A percentile compares a stretch with the other conserved stretches of the same genome.
Evolutionary conservation across 116 monocot species (phyloP).

Genomic region (Zostera marina): DNA sequence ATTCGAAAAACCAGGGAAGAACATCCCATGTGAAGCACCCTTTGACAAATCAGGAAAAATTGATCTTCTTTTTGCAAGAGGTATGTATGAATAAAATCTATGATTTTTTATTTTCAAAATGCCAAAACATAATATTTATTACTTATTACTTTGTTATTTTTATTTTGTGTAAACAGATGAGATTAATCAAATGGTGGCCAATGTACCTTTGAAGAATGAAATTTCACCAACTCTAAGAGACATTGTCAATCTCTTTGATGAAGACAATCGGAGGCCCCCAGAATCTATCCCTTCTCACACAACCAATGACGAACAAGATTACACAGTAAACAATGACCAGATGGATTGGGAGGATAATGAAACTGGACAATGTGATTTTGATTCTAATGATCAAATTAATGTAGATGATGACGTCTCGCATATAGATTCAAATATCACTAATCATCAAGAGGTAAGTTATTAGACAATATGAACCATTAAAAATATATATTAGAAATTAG

Average conservation of each 20-base stretch:
- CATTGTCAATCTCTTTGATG: slow-evolving; percentile 62
- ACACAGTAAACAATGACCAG: slow-evolving; percentile 15
- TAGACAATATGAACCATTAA: too few species aligned
- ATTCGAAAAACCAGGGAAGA: slow-evolving; percentile 55
- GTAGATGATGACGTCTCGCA: slow-evolving; percentile 24
- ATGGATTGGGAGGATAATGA: slow-evolving; percentile 13
- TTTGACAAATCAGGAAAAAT: slow-evolving; percentile 27
- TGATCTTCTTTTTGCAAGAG: slow-evolving; percentile 76
- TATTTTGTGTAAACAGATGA: slow-evolving; percentile 21
- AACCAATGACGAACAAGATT: slow-evolving; percentile 10
- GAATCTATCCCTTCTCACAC: slow-evolving; percentile 1
- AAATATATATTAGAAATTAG: too few species aligned
- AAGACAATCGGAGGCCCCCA: slow-evolving; percentile 41
- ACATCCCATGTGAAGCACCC: slow-evolving; percentile 24
- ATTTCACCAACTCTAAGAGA: slow-evolving; percentile 84
- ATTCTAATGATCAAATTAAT: slow-evolving; percentile 38
- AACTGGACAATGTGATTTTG: slow-evolving; percentile 24
- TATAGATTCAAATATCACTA: slow-evolving; percentile 19
- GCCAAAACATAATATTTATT: neutral
- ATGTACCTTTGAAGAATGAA: slow-evolving; percentile 29
- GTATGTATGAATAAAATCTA: slow-evolving; percentile 12
- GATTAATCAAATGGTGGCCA: slow-evolving; percentile 51
- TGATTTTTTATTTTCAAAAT: neutral
- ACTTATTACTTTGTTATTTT: neutral
- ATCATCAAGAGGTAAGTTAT: slow-evolving; percentile 39